Evolutionary conservation across 208 protist genomes (phyloP).

Genomic region (Leptomonas pyrrhocoris): DNA sequence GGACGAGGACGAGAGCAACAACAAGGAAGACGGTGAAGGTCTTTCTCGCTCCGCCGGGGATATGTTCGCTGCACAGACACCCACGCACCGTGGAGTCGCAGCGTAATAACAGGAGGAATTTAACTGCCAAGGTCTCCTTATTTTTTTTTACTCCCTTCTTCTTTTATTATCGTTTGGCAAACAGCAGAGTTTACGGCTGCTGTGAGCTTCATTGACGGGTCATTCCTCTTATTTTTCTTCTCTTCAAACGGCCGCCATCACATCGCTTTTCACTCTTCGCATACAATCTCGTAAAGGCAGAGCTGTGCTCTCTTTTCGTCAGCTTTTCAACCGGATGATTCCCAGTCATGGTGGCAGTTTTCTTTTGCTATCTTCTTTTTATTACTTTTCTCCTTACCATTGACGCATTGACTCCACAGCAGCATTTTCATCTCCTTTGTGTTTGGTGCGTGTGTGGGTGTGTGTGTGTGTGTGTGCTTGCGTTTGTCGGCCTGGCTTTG

Average conservation of each 20-base stretch:
- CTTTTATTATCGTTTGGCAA: neutral
- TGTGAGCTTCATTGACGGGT: no score
- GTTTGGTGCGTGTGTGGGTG: neutral
- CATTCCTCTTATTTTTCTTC: no score
- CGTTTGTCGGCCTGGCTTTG: no score
- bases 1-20: slow-evolving; percentile 18
- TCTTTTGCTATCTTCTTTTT: slow-evolving; percentile 1
- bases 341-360: no score
- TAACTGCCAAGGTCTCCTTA: no score
- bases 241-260: no score
- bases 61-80: slow-evolving; percentile 11
- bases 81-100: neutral
- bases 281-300: no score
- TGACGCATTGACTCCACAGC: no score
- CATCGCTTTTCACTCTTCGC: slow-evolving; percentile 11
- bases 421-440: neutral
- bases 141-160: slow-evolving; percentile 9
- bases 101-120: neutral
- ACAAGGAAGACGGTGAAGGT: neutral
- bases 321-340: neutral
- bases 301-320: neutral
- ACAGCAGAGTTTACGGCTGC: no score
- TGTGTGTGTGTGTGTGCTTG: no score
- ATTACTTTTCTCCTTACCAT: neutral
- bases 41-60: neutral